Evolutionary conservation across 306 rosid species (phyloP).

Genomic region (Cercis canadensis): DNA sequence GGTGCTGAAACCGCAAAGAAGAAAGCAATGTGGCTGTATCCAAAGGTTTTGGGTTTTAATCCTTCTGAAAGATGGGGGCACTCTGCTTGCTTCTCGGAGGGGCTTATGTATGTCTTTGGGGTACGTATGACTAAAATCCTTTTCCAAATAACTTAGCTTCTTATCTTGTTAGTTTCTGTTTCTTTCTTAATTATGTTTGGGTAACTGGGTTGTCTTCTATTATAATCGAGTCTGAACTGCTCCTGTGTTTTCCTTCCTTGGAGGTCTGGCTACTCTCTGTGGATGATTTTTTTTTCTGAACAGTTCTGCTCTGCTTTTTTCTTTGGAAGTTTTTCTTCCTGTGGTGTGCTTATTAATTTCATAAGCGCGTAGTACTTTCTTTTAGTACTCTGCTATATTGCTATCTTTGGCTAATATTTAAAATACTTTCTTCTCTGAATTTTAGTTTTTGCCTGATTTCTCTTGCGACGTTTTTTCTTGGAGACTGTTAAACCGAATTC

Average conservation of each 20-base stretch:
- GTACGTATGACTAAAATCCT: slow-evolving; percentile 51
- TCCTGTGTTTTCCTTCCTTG: slow-evolving; percentile 25
- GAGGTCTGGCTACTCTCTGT: slow-evolving; percentile 27
- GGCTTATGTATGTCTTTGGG: slow-evolving; percentile 86
- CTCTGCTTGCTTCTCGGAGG: slow-evolving; percentile 77
- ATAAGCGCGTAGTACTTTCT: slow-evolving; percentile 22
- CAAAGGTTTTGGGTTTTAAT: slow-evolving; percentile 74
- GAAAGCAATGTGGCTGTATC: slow-evolving; percentile 98
- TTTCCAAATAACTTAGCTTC: background rate
- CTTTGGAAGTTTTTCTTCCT: slow-evolving; percentile 23
- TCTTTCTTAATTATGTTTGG: background rate
- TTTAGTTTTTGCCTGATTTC: slow-evolving; percentile 53
- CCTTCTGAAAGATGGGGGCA: slow-evolving; percentile 99
- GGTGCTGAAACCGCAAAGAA: slow-evolving; percentile 59
- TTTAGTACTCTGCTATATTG: slow-evolving; percentile 26
- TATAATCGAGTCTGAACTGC: slow-evolving; percentile 34
- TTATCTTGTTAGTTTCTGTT: background rate
- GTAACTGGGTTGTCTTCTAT: slow-evolving; percentile 17
- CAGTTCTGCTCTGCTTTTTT: slow-evolving; percentile 5
- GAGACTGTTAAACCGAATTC: slow-evolving; percentile 33
- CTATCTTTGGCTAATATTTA: slow-evolving; percentile 57
- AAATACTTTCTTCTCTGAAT: slow-evolving; percentile 55
- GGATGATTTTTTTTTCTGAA: slow-evolving; percentile 18
- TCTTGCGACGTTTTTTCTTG: slow-evolving; percentile 26
- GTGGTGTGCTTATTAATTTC: slow-evolving; percentile 37